Evolutionary conservation across 2,329 filamentous ascomycete species (phyloP), one percentile per base, ranked within the genome.

Genomic region (Pestalotiopsis sp.): DNA sequence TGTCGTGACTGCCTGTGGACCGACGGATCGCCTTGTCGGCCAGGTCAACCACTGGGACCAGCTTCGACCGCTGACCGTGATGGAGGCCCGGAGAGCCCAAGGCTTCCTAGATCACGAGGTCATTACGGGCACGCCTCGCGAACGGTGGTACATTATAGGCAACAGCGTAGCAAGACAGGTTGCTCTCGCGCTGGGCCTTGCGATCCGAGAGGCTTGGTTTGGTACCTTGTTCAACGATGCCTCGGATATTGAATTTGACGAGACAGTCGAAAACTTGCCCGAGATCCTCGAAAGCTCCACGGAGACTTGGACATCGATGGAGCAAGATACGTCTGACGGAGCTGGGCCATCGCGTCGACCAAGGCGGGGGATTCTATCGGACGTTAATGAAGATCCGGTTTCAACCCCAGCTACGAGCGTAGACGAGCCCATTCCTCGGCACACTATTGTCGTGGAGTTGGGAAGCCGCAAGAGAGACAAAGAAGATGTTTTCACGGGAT

Each of bases 141-240:
- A 89, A 1, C 90, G 93, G 74, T 90, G 87, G 81, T 87, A 85
- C 67, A 88, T 93, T 23, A 83, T 95, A 0, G 93, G 93, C 0
- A 97, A 97, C 77, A 93, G 90, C 36, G 93, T 97, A 0, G 88
- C 92, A 2, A 82, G 92, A 9, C 87, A 88, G 27, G 87, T 93
- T 1, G 88, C 92, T 0, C 78, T 94, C 20, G 88, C 89, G 0
- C 76, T 94, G 1, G 93, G 93, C 0, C 74, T 92, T 4, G 82
- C 85, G 11, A 80, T 94, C 13, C 82, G 90, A 7, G 85, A 91
- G 70, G 91, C 91, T 0, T 89, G 81, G 79, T 72, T 79, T 4
- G 82, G 80, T 0, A 78, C 79, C 20, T 75, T 75, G 14, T 41
- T 45, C 39, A 55, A 61, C 7, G 45, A 65, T 49, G 49, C n/a